Evolutionary conservation across 495 filamentous ascomycete genomes (phyloP), one percentile per base, ranked within the genome.

Genomic region (Lindgomyces ingoldianus): DNA sequence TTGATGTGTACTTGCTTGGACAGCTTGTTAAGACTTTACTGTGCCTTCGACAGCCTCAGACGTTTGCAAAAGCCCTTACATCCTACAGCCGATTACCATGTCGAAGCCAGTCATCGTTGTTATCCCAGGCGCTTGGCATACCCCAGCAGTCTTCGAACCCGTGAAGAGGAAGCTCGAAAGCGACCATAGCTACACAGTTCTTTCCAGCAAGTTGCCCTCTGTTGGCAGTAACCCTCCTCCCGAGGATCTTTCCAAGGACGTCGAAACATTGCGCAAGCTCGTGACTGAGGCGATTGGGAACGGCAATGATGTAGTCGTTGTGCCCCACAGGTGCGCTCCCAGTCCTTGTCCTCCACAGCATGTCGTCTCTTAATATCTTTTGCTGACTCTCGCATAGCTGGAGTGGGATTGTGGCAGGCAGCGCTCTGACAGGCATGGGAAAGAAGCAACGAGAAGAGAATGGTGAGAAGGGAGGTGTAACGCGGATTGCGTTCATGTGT

Each of bases 71-170:
- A n/a, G n/a, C n/a, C n/a, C n/a, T n/a, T n/a, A n/a, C n/a, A n/a
- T n/a, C n/a, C n/a, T n/a, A n/a, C n/a, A n/a, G n/a, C n/a, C n/a
- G n/a, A n/a, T n/a, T n/a, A n/a, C n/a, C 0, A 64, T 64, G 60
- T 41, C 71, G 16, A 77, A 77, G 55, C 78, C 78, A 46, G 76
- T 75, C 0, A 72, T 83, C 51, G 69, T 83, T 48, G 71, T 84
- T 58, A 69, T 79, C n/a, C 77, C 77, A 0, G 82, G 79, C n/a
- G 80, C 80, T 21, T 83, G 79, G 75, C 62, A 77, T 51, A 73
- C 57, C 1, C 76, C 79, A 3, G 26, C 22, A 10, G 59, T 69
- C 69, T 83, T 74, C 60, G 57, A 74, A 49, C 45, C 52, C 14
- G 68, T 81, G 26, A 74, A 69, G 16, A 48, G 72, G 3, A 60